Conservation (phyloP, 2,329 filamentous ascomycete genomes). For the Ophiocordyceps unilateralis region DNA sequence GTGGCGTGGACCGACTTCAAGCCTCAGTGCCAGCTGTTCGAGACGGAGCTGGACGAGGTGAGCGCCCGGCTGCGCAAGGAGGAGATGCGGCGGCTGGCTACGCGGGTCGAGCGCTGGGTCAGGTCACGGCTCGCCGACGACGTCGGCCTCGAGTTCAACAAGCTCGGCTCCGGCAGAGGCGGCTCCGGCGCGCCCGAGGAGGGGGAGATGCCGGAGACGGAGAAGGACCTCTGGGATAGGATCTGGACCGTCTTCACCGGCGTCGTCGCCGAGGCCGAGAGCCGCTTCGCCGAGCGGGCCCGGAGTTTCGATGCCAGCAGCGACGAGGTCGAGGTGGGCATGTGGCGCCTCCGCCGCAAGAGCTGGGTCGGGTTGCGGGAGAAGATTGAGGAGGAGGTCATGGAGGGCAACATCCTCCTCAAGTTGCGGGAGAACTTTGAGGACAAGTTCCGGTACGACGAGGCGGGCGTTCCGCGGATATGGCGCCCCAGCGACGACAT, state of each 20-base stretch:
- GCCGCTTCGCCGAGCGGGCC: slow-evolving; percentile 70
- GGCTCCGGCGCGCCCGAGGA: slow-evolving; percentile 66
- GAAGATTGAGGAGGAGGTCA: slow-evolving; percentile 92
- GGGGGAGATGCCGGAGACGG: slow-evolving; percentile 52
- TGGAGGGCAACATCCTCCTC: slow-evolving; percentile 88
- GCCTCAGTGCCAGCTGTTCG: slow-evolving; percentile 61
- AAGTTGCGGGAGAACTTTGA: slow-evolving; percentile 98
- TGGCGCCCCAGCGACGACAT: slow-evolving; percentile 97
- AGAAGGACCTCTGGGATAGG: slow-evolving; percentile 89
- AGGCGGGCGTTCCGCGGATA: slow-evolving; percentile 82
- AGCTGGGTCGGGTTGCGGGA: slow-evolving; percentile 82
- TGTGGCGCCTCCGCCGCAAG: slow-evolving; percentile 86
- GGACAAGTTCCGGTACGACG: slow-evolving; percentile 97
- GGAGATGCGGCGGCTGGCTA: slow-evolving; percentile 87
- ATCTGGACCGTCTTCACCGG: slow-evolving; percentile 77
- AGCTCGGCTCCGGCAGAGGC: slow-evolving; percentile 72
- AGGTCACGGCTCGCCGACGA: slow-evolving; percentile 73
- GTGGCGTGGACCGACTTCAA: slow-evolving; percentile 77
- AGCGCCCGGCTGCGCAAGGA: slow-evolving; percentile 75
- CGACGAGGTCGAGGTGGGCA: slow-evolving; percentile 78
- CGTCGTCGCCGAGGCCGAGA: slow-evolving; percentile 72
- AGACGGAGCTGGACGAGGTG: slow-evolving; percentile 81
- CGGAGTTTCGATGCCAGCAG: slow-evolving; percentile 85
- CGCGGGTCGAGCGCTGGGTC: slow-evolving; percentile 85
- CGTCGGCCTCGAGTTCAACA: slow-evolving; percentile 88